These are phyloP conservation scores for Oryza longistaminata DNA, from an alignment of 176 grass and related monocot species.

Conservation along the genomic window DNA sequence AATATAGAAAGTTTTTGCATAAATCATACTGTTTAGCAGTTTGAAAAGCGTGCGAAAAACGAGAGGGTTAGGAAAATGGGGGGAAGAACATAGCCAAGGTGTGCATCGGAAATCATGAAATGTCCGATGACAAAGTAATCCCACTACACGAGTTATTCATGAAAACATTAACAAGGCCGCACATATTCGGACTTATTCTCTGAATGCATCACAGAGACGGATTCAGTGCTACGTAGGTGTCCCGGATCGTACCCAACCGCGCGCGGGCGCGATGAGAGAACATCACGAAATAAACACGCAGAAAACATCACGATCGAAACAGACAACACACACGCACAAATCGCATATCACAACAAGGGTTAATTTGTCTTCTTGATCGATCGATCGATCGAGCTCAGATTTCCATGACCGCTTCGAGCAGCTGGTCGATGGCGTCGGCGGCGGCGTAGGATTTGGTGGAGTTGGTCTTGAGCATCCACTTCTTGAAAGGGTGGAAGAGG, in stretches of 20 bases:
- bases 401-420: not conserved
- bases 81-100: not conserved
- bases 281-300: not conserved
- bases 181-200: not conserved
- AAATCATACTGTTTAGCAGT: too few relatives aligned
- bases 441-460: not conserved
- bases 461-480: slow-evolving; percentile 47
- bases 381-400: not conserved
- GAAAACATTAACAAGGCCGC: not conserved
- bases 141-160: not conserved
- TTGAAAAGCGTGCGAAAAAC: too few relatives aligned
- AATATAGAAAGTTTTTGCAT: too few relatives aligned
- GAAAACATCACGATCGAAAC: not conserved
- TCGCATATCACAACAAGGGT: too few relatives aligned
- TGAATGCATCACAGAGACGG: too few relatives aligned
- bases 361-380: too few relatives aligned
- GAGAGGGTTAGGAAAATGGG: too few relatives aligned
- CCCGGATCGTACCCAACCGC: too few relatives aligned
- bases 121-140: not conserved
- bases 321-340: not conserved
- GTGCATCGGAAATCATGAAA: not conserved
- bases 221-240: too few relatives aligned
- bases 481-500: slow-evolving; percentile 46
- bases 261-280: too few relatives aligned
- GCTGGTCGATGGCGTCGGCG: not conserved